Conservation (phyloP, 495 filamentous ascomycete species). For the Paragyromitra xinjiangensis region DNA sequence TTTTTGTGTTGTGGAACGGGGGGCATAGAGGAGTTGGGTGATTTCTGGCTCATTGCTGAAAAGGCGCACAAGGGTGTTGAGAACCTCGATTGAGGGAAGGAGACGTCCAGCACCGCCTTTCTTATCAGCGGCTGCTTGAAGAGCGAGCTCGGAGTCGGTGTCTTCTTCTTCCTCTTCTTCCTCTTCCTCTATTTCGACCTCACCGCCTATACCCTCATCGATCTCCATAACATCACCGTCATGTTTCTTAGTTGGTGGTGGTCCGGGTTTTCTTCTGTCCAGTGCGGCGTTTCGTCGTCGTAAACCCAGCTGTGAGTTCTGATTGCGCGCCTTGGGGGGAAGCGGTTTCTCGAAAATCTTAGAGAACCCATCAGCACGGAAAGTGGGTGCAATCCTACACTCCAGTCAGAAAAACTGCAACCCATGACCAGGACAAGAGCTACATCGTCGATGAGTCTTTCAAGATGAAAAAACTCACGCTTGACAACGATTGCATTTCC, state of each 20-base stretch:
- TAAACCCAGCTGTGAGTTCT: constrained; percentile 68
- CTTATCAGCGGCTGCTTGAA: constrained; percentile 42
- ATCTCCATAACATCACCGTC: constrained; percentile 52
- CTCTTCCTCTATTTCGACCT: constrained; percentile 61
- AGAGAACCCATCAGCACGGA: constrained; percentile 83
- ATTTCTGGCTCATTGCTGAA: constrained; percentile 89
- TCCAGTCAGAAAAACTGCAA: constrained; percentile 39
- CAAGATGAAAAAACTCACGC: constrained; percentile 62
- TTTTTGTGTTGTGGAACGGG: constrained; percentile 67
- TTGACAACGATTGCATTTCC: constrained; percentile 77
- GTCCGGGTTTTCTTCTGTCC: constrained; percentile 39
- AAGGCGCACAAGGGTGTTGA: constrained; percentile 69
- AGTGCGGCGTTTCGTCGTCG: constrained; percentile 48
- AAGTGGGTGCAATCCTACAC: constrained; percentile 74
- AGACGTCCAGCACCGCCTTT: constrained; percentile 47
- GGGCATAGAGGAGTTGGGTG: constrained; percentile 80
- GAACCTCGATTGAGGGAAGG: constrained; percentile 60
- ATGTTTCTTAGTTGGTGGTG: constrained; percentile 3
- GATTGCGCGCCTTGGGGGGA: constrained; percentile 71
- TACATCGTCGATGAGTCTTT: constrained; percentile 36
- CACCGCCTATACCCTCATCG: constrained; percentile 60
- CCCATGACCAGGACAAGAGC: constrained; percentile 8
- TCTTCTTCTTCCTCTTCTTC: constrained; percentile 61
- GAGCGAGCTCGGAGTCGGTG: constrained; percentile 60
- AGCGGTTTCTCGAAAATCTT: constrained; percentile 93